phyloP scores from a whole-genome alignment of 495 filamentous ascomycete species.

The Xylaria castorea region DNA sequence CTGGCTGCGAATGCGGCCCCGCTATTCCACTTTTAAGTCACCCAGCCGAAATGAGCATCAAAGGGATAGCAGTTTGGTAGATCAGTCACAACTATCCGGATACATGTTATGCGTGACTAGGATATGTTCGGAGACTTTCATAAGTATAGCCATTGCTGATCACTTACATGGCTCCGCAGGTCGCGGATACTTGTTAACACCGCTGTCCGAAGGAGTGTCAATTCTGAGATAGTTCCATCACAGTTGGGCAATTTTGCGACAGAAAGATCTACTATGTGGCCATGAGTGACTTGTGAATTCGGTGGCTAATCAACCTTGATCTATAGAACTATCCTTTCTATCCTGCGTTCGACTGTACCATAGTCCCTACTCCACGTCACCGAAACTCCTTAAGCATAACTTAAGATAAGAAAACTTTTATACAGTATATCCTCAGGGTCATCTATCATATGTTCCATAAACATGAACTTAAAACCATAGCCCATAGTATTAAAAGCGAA shows the following conservation, averaged over 20 bases:
- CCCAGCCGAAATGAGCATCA: too few species aligned
- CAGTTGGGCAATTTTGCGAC: background rate
- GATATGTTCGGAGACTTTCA: conserved; percentile 5
- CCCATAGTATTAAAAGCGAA: conserved; percentile 5
- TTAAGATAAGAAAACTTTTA: background rate
- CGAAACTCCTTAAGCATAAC: background rate
- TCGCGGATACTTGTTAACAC: background rate
- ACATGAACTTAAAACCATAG: background rate
- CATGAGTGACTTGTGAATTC: background rate
- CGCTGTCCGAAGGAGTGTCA: background rate
- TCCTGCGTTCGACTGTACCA: background rate
- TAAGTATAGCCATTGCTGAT: background rate
- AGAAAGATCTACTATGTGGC: background rate
- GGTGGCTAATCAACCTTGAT: too few species aligned
- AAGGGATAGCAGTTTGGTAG: background rate
- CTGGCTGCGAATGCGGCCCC: too few species aligned
- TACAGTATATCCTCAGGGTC: background rate
- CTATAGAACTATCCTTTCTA: background rate
- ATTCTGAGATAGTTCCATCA: background rate
- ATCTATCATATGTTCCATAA: background rate
- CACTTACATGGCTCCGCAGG: background rate
- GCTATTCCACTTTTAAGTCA: too few species aligned
- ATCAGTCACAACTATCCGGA: background rate
- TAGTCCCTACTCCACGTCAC: background rate
- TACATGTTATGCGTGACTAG: background rate